Conservation (phyloP, 768 basidiomycete genomes). For the Sporobolomyces phaffii region DNA sequence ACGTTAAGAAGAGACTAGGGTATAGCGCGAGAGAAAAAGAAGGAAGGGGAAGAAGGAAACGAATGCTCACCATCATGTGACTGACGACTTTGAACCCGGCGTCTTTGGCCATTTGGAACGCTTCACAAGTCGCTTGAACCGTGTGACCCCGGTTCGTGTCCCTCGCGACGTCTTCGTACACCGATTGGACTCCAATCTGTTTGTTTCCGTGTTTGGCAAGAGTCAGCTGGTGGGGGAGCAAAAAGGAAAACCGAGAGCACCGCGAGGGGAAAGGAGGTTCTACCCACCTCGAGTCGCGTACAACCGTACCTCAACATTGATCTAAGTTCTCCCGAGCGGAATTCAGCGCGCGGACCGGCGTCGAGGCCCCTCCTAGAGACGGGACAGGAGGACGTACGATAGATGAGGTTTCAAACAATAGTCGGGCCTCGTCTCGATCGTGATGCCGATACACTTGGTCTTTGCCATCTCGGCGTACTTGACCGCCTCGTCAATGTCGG, state of each 20-base stretch:
- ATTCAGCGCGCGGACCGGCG: too few relatives aligned
- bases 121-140: constrained; percentile 91
- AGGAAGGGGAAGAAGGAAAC: background rate
- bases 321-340: too few relatives aligned
- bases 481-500: constrained; percentile 90
- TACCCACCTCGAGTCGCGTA: constrained; percentile 71
- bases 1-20: background rate
- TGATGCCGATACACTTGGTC: constrained; percentile 97
- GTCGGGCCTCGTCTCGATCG: constrained; percentile 96
- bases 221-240: background rate
- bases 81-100: constrained; percentile 99
- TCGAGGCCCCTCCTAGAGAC: too few relatives aligned
- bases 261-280: background rate
- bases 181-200: constrained; percentile 91
- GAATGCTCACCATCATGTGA: constrained; percentile 70
- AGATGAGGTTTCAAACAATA: constrained; percentile 96
- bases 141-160: constrained; percentile 99
- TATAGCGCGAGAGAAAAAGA: background rate
- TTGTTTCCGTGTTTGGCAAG: background rate
- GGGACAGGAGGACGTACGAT: constrained; percentile 52
- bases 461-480: constrained; percentile 95
- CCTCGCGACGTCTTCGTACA: constrained; percentile 97
- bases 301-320: constrained; percentile 99
- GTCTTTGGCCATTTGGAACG: constrained; percentile 95
- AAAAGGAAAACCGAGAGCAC: background rate